These are phyloP conservation scores for Sporodiniella umbellata DNA, from an alignment of 371 early-diverging fungal genomes.

Conservation along the genomic window DNA sequence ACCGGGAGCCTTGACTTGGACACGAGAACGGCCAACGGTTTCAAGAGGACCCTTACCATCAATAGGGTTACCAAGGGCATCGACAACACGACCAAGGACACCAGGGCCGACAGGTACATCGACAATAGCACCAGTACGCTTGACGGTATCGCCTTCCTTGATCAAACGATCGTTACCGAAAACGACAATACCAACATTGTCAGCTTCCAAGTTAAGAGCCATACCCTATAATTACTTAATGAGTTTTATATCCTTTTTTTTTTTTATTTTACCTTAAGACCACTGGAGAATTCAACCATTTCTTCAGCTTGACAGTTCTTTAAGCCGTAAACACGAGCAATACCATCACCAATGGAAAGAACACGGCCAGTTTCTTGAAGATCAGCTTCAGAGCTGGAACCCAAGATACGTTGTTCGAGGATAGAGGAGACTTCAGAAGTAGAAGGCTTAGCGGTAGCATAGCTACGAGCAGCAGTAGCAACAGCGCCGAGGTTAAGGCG, in stretches of 20 bases:
- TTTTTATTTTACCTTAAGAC: constrained; percentile 71
- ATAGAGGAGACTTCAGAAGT: constrained; percentile 89
- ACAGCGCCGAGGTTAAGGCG: constrained; percentile 54
- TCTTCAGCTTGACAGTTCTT: constrained; percentile 98
- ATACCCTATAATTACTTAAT: constrained; percentile 64
- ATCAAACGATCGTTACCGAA: constrained; percentile 95
- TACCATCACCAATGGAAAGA: constrained; percentile 98
- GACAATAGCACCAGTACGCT: constrained; percentile 96
- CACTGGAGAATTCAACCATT: constrained; percentile 98
- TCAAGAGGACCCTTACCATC: constrained; percentile 96
- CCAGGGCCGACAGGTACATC: constrained; percentile 93
- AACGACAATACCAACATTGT: constrained; percentile 98
- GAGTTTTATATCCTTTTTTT: constrained; percentile 9
- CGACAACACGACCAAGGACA: constrained; percentile 94
- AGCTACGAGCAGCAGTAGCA: constrained; percentile 42
- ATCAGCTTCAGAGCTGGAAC: constrained; percentile 75
- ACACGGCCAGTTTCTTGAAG: constrained; percentile 97
- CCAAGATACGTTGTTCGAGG: constrained; percentile 91
- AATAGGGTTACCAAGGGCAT: constrained; percentile 96
- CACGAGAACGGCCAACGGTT: constrained; percentile 79
- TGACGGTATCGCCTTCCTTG: constrained; percentile 93
- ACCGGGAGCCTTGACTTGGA: constrained; percentile 96
- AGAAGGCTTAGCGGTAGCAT: constrained; percentile 62
- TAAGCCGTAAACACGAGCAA: constrained; percentile 97
- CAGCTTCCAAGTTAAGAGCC: constrained; percentile 96